Percentiles rank a stretch among this genome's conserved stretches.
phyloP scores from a whole-genome alignment of 352 stramenopile species.

The Globisporangium nunn region DNA sequence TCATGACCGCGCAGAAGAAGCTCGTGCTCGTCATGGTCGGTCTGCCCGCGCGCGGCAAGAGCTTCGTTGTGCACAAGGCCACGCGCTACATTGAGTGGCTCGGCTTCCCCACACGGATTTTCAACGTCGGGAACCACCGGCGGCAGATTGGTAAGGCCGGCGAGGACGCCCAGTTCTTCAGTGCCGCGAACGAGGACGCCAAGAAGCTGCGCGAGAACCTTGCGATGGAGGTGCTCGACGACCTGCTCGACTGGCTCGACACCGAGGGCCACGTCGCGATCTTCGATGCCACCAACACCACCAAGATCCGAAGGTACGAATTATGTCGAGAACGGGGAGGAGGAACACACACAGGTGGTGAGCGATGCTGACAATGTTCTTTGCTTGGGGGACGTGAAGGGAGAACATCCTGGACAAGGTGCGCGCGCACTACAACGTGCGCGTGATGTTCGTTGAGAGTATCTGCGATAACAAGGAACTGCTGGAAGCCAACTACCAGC shows the following conservation, averaged over 20 bases:
- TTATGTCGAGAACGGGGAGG: no score
- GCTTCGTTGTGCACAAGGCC: conserved; percentile 93
- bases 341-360: background rate
- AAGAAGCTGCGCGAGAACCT: conserved; percentile 83
- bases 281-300: conserved; percentile 96
- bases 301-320: conserved; percentile 46
- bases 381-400: conserved; percentile 14
- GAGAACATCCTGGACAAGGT: conserved; percentile 60
- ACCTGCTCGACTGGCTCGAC: conserved; percentile 91
- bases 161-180: conserved; percentile 88
- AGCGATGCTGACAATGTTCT: background rate
- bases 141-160: conserved; percentile 67
- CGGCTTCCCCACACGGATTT: conserved; percentile 87
- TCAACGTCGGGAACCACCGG: conserved; percentile 93
- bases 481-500: conserved; percentile 88
- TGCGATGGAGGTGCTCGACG: conserved; percentile 78
- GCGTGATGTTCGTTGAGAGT: conserved; percentile 93
- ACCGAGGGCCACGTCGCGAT: conserved; percentile 87
- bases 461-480: conserved; percentile 92
- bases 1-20: conserved; percentile 80
- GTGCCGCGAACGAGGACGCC: conserved; percentile 80
- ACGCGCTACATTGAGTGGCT: conserved; percentile 92
- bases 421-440: conserved; percentile 51
- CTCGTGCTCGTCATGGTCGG: conserved; percentile 92
- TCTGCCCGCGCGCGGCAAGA: conserved; percentile 92